phyloP scores from a whole-genome alignment of 2,329 filamentous ascomycete genomes.

The Aureobasidium pullulans region DNA sequence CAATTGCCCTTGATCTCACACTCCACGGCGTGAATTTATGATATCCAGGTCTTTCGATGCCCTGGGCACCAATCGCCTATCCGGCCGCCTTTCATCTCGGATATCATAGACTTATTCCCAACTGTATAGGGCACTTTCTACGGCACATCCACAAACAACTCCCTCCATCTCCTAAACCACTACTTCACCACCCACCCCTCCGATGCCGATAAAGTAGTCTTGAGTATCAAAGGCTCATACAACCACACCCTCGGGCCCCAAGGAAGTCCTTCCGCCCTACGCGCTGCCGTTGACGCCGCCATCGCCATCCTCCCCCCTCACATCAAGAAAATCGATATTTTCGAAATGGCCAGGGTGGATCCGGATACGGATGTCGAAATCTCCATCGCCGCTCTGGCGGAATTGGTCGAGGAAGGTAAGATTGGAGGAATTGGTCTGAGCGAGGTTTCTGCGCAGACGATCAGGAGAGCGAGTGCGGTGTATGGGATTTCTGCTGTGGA shows the following conservation, averaged over 20 bases:
- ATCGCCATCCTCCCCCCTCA: constrained; percentile 34
- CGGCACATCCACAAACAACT: constrained; percentile 39
- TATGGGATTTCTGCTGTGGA: constrained; percentile 53
- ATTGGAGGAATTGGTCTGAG: constrained; percentile 40
- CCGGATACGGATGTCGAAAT: constrained; percentile 38
- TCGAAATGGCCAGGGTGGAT: constrained; percentile 39
- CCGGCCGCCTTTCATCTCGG: too few species aligned
- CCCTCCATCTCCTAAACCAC: constrained; percentile 40
- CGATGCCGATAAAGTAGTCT: constrained; percentile 43
- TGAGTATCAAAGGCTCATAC: constrained; percentile 41
- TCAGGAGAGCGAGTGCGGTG: constrained; percentile 43
- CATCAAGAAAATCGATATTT: constrained; percentile 44
- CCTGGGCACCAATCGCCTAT: too few species aligned
- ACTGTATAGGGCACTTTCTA: constrained; percentile 36
- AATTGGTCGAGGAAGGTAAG: constrained; percentile 30
- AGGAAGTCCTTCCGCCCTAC: constrained; percentile 24
- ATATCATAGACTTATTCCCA: too few species aligned
- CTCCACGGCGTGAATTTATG: too few species aligned
- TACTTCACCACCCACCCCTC: constrained; percentile 47
- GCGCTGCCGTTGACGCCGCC: constrained; percentile 30
- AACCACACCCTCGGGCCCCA: constrained; percentile 22
- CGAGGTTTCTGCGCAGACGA: constrained; percentile 39
- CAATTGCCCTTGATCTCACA: too few species aligned
- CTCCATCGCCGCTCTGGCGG: constrained; percentile 36
- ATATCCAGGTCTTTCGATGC: too few species aligned